Conservation (phyloP, 1,284 basidiomycete genomes). For the Lentinula novae-zelandiae region DNA sequence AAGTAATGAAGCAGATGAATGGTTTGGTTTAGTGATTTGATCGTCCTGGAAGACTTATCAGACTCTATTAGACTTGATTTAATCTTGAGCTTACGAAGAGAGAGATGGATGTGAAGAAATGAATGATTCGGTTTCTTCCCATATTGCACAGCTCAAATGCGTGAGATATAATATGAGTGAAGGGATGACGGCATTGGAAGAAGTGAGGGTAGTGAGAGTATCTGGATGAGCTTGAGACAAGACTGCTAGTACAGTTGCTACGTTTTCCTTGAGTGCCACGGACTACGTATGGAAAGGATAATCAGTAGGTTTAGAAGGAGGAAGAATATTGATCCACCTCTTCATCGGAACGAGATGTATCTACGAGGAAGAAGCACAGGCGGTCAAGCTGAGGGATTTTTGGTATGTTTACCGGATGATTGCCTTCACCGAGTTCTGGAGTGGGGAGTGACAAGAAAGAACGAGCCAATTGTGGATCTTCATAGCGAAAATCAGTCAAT, state of each 20-base stretch:
- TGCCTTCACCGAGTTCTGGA: constrained; percentile 26
- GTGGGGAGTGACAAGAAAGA: constrained; percentile 10
- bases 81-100: constrained; percentile 32
- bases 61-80: background rate
- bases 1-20: constrained; percentile 59
- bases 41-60: constrained; percentile 32
- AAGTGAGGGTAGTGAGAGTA: constrained; percentile 43
- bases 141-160: constrained; percentile 50
- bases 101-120: constrained; percentile 33
- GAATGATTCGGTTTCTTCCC: constrained; percentile 59
- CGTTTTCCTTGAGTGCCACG: constrained; percentile 39
- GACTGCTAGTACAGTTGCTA: constrained; percentile 54
- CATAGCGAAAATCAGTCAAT: background rate
- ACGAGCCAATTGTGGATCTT: constrained; percentile 12
- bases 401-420: background rate
- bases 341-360: constrained; percentile 34
- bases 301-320: constrained; percentile 16
- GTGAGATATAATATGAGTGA: constrained; percentile 55
- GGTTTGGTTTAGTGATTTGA: constrained; percentile 47
- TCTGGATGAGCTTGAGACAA: constrained; percentile 52
- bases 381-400: constrained; percentile 43
- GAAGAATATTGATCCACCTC: constrained; percentile 36
- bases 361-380: constrained; percentile 48
- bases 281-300: constrained; percentile 25
- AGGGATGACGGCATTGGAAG: constrained; percentile 54